Evolutionary conservation across 139 green algal genomes (phyloP), one percentile per base, ranked within the genome.

Genomic region (Pedinophyceae sp.): DNA sequence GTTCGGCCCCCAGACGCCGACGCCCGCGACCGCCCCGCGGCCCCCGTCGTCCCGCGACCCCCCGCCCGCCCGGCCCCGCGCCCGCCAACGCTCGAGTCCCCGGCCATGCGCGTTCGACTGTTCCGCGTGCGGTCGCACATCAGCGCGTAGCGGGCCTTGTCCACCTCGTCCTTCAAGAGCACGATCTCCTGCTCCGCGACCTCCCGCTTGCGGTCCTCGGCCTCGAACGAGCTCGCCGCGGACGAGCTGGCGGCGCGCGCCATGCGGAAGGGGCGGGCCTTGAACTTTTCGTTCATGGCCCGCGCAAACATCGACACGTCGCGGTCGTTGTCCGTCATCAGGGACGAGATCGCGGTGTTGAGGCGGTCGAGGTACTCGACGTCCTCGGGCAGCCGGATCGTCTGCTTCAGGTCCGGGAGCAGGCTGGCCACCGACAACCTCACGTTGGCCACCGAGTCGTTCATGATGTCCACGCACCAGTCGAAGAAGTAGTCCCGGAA

Each of bases 281-380:
- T 85, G 67, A 83, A 82, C 15, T 52, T 50, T 22, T 79, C 73
- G 40, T 83, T 78, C 43, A 76, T 55, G n/a, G 61, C 52, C 0
- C 76, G 64, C 0, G 74, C 76, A 5, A 59, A 55, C 23, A 52
- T 48, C 2, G 64, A 66, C 19, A 85, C 77, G 38, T 87, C 79
- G 1, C 64, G 20, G 66, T 87, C 79, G 17, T 73, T 70, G 58
- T 87, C 79, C 1, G 76, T 85, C 58, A 77, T 83, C n/a, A 81
- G 61, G 47, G 71, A 76, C 58, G 64, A 77, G 67, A 87, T 83
- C 19, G 68, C 79, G 52, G 61, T 84, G 69, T 85, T 87, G 22
- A 87, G 55, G 24, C 70, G 62, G 62, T 87, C 79, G 54, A 79
- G 56, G 46, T 65, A 65, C 52, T 85, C 67, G 25, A 85, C 78